Evolutionary conservation across 2,329 filamentous ascomycete species (phyloP), one percentile per base, ranked within the genome.

Genomic region (Exophiala phaeomuriformis): DNA sequence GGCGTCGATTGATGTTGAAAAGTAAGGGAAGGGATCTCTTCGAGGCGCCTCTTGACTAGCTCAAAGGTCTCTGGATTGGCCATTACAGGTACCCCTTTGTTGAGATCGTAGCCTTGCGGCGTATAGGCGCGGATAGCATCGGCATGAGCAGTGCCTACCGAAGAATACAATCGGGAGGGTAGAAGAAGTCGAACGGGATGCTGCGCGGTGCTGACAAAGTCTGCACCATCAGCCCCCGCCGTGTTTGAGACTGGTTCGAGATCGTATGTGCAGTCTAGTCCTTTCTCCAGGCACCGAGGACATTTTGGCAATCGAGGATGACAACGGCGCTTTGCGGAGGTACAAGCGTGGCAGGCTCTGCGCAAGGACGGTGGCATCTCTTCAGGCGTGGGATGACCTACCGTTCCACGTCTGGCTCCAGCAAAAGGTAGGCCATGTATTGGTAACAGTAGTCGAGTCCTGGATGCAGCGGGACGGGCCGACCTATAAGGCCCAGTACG

Each of bases 291-390:
- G 62, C 80, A 83, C 41, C 80, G 72, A 10, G 73, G 65, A 60
- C 80, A 84, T 8, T 71, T 63, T 1, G 79, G 80, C 9, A 72
- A 63, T 12, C 70, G 71, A 36, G 77, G 72, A 58, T 79, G 76
- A 64, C 80, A 83, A 45, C 75, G 76, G 9, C 80, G 73, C 64
- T 82, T 83, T 28, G 79, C 73, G 60, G 73, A 75, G 45, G 75
- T 79, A 67, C 80, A 83, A 29, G 75, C 73, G 2, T 72, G 68
- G 61, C 80, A 83, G 2, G 80, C 78, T 66, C 80, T 82, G 44
- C 78, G 76, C 29, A 62, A 44, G 3, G 57, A 56, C 4, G 33
- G 12, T 10, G 60, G 32, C 58, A 60, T 60, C 4, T 3, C 10
- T 41, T 27, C 5, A 5, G 5, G 36, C 4, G 36, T 5, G n/a